Conservation (phyloP, 2,329 filamentous ascomycete genomes). For the Hypoxylon sp. region DNA sequence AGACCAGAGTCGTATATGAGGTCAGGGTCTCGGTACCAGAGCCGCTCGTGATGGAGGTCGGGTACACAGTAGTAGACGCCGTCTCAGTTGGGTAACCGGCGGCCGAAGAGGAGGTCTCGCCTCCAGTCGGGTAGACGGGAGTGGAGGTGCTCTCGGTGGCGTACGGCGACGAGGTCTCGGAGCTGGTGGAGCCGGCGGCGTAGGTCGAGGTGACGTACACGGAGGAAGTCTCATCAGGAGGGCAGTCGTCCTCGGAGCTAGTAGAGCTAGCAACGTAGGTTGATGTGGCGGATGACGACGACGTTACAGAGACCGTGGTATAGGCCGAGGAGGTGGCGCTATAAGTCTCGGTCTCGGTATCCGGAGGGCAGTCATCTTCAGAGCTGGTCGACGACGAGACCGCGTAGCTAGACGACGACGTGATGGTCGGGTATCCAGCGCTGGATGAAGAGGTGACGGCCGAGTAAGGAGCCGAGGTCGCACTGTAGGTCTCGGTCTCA, state of each 20-base stretch:
- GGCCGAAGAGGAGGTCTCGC: neutral
- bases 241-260: neutral
- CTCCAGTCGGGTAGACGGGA: constrained; percentile 20
- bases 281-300: neutral
- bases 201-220: constrained; percentile 7
- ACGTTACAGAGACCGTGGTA: constrained; percentile 11
- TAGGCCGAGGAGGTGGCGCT: constrained; percentile 27
- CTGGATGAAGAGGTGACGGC: constrained; percentile 16
- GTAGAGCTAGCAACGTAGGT: neutral
- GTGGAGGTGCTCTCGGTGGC: constrained; percentile 14
- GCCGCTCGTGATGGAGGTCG: constrained; percentile 14
- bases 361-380: constrained; percentile 39
- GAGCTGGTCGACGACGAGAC: constrained; percentile 29
- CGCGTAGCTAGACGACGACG: constrained; percentile 26
- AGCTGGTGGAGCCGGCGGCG: neutral
- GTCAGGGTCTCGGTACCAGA: constrained; percentile 20
- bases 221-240: constrained; percentile 1
- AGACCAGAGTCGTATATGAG: constrained; percentile 43
- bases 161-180: constrained; percentile 2
- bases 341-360: constrained; percentile 33
- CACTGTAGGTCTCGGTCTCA: constrained; percentile 28
- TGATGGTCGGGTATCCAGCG: constrained; percentile 28
- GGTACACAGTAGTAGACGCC: constrained; percentile 25
- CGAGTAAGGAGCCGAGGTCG: constrained; percentile 30
- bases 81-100: constrained; percentile 8